Base-by-base conservation (phyloP, 805 yeast species). In the Deakozyma indianensis region DNA sequence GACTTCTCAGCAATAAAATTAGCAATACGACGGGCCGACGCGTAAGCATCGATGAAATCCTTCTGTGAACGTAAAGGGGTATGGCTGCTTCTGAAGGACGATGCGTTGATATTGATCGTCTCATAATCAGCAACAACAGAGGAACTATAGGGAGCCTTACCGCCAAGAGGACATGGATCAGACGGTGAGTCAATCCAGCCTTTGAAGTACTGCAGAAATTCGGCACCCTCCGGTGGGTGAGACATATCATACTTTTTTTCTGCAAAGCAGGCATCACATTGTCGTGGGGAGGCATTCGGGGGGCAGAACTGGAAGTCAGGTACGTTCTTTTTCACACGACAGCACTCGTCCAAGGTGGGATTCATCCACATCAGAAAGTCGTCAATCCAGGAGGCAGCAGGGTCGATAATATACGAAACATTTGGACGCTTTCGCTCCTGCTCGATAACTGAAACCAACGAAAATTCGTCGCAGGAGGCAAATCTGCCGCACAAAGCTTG, bases 111-210 rank as follows among this genome's bases (percentile, higher is more conserved):
- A 1, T 53, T 50, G 1, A 60, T 60, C 0, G 61, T 52, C 1
- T 65, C 63, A 24, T 63, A 63, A 47, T 69, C 68, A 23, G 69
- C 63, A 1, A 70, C 63, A 9, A 85, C 65, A 0, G 87, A 68
- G 3, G 68, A 62, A 1, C 83, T 70, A 58, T 90, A 90, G 0
- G 96, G 95, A 0, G 96, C 96, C 56, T 83, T 83, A 1, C 98
- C 98, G 2, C 95, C 97, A 23, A 90, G 65, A 1, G 97, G 96
- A 61, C 98, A 90, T 2, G 90, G 85, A 55, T 83, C 92, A 47
- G 94, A 83, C 22, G 85, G 83, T 1, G 85, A 65, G 35, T 76
- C 69, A 22, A 90, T 83, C 98, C 98, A 90, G 38, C 81, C 75
- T 21, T 74, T 61, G 57, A 87, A 80, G 53, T 70, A 85, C 41